Base-by-base conservation (phyloP, 352 stramenopile genomes). In the Pythium aphanidermatum region DNA sequence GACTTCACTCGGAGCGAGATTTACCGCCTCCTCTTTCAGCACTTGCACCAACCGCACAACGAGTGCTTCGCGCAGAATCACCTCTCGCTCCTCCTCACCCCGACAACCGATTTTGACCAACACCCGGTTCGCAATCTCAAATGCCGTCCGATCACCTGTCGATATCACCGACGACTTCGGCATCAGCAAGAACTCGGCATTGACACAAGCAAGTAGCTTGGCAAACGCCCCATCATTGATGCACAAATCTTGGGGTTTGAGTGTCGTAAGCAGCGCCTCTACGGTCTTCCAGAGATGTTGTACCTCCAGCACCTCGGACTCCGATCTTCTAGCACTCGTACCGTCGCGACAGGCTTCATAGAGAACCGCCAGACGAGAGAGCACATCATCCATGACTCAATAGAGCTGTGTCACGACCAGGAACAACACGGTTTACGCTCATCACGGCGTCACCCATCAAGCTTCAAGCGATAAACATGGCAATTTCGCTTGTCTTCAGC, bases 251-350 rank as follows among this genome's bases (percentile, higher is more conserved):
- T 57, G 39, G 2, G 60, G 23, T 10, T 57, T 63, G 24, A 64
- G 26, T 0, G 71, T 76, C 7, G 56, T 47, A 17, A 83, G 8
- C 21, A 79, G 51, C 27, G 72, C 64, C 23, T 83, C 70, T 8
- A 86, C 51, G 11, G 70, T 65, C 9, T 62, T 61, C 74, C 74
- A 86, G 2, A 84, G 52, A 41, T 68, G 65, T n/a, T 65, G 63
- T 2, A 61, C 68, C 41, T 86, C 72, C 0, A 45, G 30, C 9
- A 78, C 26, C 7, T 60, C 43, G 19, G 64, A 58, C 12, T 45
- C 45, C 13, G 44, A 17, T 35, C 31, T 13, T 3, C 13, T 12
- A 23, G 2, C 14, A 19, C 39, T 6, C 10, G 27, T 9, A 5
- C 44, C 51, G 20, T 25, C 12, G n/a, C n/a, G n/a, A n/a, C n/a